Base-by-base conservation (phyloP, 306 rosid genomes). In the Parietaria judaica region DNA sequence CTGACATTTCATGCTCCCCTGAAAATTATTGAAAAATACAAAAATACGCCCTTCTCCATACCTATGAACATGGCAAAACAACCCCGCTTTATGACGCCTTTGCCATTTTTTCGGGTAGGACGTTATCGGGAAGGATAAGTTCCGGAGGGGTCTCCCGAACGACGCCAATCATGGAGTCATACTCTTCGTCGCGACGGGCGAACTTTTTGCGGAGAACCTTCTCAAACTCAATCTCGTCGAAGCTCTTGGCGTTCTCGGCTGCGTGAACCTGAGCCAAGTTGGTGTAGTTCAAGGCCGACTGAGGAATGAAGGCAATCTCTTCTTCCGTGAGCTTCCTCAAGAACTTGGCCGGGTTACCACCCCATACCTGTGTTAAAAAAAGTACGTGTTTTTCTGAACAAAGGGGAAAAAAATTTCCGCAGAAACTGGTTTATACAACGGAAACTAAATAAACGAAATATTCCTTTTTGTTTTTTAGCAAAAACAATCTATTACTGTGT, bases 331-430 rank as follows among this genome's bases (percentile, higher is more conserved):
- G 96, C 84, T 84, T 92, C 79, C 99, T 86, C 78, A 88, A 75
- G 78, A 88, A 88, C 79, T 74, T 88, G 49, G 99, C 96, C 1
- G 99, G 99, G 69, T 88, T 92, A 48, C 99, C 99, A 66, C 94
- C 99, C 98, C 98, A 91, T 55, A 88, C 90, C 98, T 91, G 65
- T 48, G 58, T 60, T 17, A 54, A 2, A 15, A 8, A 54, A 9
- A 54, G 39, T 56, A 51, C 14, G 45, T 36, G 50, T 7, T 46
- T 46, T 7, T 23, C 31, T 41, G 9, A 41, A 41, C 45, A 41
- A 41, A 41, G 45, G 1, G 7, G 9, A 41, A 1, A 41, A 8
- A 41, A 41, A 1, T 41, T 41, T 41, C 45, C 45, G 9, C 45
- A 41, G 31, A 23, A 23, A 23, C 31, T 23, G 31, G 31, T 23